phyloP scores from a whole-genome alignment of 768 basidiomycete genomes.

The Coprinopsis marcescibilis region DNA sequence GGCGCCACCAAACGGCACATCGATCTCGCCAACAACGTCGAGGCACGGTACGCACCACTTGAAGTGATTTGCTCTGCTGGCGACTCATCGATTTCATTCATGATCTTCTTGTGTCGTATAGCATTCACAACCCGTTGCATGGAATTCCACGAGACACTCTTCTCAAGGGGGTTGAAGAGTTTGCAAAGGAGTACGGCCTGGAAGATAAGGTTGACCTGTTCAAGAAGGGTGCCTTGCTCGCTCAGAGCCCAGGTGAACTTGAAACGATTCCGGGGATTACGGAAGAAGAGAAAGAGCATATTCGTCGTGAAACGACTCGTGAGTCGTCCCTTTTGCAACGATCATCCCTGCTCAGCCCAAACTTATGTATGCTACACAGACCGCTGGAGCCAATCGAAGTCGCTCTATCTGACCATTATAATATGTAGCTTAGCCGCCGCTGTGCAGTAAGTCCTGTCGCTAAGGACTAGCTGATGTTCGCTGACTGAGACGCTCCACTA shows the following conservation, averaged over 20 bases:
- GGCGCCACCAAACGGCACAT: conserved; percentile 10
- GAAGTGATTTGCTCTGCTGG: background rate
- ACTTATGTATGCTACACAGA: conserved; percentile 20
- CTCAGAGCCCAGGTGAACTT: conserved; percentile 56
- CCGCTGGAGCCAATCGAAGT: conserved; percentile 43
- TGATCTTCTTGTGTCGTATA: conserved; percentile 12
- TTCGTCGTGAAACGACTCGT: conserved; percentile 44
- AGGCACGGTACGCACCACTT: conserved; percentile 30
- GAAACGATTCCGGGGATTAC: conserved; percentile 33
- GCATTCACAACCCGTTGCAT: conserved; percentile 41
- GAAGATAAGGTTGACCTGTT: conserved; percentile 42
- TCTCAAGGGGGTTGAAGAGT: conserved; percentile 53
- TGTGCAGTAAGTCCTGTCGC: conserved; percentile 47
- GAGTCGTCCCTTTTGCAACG: conserved; percentile 12
- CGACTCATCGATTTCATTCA: too few relatives aligned
- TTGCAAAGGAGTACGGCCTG: conserved; percentile 45
- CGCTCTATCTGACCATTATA: conserved; percentile 37
- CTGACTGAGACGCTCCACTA: background rate
- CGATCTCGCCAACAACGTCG: conserved; percentile 34
- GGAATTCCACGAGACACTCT: conserved; percentile 59
- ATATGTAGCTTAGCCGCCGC: conserved; percentile 70
- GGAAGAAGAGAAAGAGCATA: conserved; percentile 31
- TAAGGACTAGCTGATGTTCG: background rate
- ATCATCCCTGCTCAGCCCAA: conserved; percentile 7
- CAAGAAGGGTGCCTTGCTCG: conserved; percentile 67